Conservation (phyloP, 2,329 filamentous ascomycete species). For the Cladophialophora exuberans region DNA sequence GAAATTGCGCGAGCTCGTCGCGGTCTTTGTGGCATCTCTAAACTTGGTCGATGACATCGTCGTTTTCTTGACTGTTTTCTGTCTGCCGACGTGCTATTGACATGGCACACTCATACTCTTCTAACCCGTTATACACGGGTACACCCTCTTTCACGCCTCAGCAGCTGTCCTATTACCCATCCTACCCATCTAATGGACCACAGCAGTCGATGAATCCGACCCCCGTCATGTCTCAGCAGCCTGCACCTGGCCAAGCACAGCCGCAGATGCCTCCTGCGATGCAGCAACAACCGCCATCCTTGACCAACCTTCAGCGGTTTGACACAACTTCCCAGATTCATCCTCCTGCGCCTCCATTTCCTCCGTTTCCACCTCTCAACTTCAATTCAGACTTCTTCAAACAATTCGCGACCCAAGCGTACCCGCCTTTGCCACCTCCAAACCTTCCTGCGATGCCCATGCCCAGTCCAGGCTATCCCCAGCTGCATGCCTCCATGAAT, state of each 20-base stretch:
- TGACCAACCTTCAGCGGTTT: conserved; percentile 20
- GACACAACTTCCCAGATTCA: conserved; percentile 31
- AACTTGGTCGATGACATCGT: conserved; percentile 11
- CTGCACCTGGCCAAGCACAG: conserved; percentile 11
- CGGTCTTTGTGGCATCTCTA: conserved; percentile 12
- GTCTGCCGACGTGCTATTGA: conserved; percentile 26
- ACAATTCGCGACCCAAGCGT: conserved; percentile 29
- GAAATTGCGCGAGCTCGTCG: conserved; percentile 14
- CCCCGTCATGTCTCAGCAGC: conserved; percentile 24
- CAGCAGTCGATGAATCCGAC: conserved; percentile 33
- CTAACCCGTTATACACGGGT: conserved; percentile 35
- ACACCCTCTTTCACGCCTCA: conserved; percentile 36
- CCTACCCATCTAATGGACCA: conserved; percentile 31
- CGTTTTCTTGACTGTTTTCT: conserved; percentile 11
- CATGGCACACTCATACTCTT: conserved; percentile 44
- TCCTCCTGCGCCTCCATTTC: conserved; percentile 33
- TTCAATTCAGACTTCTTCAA: conserved; percentile 31
- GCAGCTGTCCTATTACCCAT: conserved; percentile 33
- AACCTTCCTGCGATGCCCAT: conserved; percentile 28
- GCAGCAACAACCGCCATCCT: conserved; percentile 14
- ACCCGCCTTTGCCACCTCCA: conserved; percentile 27
- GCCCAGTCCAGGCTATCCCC: conserved; percentile 24
- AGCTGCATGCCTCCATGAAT: conserved; percentile 22
- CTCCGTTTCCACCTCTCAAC: conserved; percentile 33
- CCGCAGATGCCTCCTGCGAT: background rate